phyloP scores from a whole-genome alignment of 805 yeast genomes.

The Candida coquimbonensis region DNA sequence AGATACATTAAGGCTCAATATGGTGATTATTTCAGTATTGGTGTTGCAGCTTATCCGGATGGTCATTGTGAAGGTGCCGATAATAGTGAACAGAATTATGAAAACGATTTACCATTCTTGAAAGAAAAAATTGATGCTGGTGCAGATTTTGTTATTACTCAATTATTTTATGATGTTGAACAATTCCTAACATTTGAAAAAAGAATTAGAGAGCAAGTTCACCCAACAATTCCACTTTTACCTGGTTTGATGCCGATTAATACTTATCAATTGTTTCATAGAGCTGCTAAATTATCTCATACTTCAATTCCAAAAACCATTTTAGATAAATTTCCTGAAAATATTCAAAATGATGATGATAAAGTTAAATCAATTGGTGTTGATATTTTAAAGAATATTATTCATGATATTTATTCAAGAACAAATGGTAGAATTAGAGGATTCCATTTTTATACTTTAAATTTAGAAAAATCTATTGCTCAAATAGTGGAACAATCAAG shows the following conservation, averaged over 20 bases:
- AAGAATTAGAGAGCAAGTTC: slow-evolving; percentile 35
- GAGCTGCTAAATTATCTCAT: slow-evolving; percentile 86
- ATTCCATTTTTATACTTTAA: slow-evolving; percentile 87
- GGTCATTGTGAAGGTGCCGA: slow-evolving; percentile 91
- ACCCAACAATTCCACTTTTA: slow-evolving; percentile 47
- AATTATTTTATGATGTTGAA: slow-evolving; percentile 81
- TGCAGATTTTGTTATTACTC: slow-evolving; percentile 90
- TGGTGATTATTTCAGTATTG: slow-evolving; percentile 83
- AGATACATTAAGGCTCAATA: slow-evolving; percentile 62
- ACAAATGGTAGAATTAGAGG: slow-evolving; percentile 63
- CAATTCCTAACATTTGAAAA: slow-evolving; percentile 64
- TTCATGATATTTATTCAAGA: slow-evolving; percentile 45
- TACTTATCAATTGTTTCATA: slow-evolving; percentile 70
- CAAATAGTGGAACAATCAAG: slow-evolving; percentile 63
- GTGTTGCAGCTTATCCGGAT: slow-evolving; percentile 97
- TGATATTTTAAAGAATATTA: slow-evolving; percentile 57
- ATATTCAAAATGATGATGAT: slow-evolving; percentile 64
- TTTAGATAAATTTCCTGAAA: slow-evolving; percentile 45
- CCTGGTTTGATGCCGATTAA: slow-evolving; percentile 94
- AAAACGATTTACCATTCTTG: slow-evolving; percentile 69
- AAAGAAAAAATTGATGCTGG: slow-evolving; percentile 88
- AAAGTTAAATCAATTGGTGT: slow-evolving; percentile 79
- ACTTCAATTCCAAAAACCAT: slow-evolving; percentile 68
- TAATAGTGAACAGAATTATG: slow-evolving; percentile 53
- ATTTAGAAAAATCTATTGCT: slow-evolving; percentile 88